A percentile compares a stretch with the other conserved stretches of the same genome.
Conservation (phyloP, 257 asterid genomes). For the Lithospermum erythrorhizon region DNA sequence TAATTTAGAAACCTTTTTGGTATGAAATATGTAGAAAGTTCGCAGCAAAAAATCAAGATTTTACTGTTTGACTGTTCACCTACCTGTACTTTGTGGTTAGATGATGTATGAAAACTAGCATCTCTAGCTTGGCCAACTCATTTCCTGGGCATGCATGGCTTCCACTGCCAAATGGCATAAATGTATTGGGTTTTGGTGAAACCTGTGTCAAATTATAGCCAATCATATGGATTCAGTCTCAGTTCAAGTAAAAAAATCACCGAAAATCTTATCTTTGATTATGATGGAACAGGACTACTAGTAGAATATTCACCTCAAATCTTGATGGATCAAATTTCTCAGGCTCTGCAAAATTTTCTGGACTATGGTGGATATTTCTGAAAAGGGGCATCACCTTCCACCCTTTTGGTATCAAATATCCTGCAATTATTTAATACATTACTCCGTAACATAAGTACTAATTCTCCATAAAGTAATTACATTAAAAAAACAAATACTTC, state of each 20-base stretch:
- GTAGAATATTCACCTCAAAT: conserved; percentile 42
- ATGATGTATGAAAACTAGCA: conserved; percentile 50
- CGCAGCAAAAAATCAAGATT: not conserved
- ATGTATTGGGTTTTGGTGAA: conserved; percentile 50
- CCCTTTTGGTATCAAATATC: conserved; percentile 56
- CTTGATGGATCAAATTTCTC: conserved; percentile 77
- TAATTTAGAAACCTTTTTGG: conserved; percentile 19
- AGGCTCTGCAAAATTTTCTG: conserved; percentile 53
- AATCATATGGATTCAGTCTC: not conserved
- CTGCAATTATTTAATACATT: conserved; percentile 12
- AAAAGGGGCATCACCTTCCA: conserved; percentile 70
- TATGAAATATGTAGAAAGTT: not conserved
- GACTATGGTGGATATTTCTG: conserved; percentile 61
- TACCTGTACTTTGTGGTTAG: conserved; percentile 62
- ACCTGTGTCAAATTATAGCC: conserved; percentile 29
- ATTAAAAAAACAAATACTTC: too few relatives aligned
- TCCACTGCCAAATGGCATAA: conserved; percentile 72
- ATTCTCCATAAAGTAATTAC: not conserved
- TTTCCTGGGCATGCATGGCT: conserved; percentile 56
- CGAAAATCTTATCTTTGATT: not conserved
- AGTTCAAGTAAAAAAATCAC: not conserved
- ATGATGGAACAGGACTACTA: too few relatives aligned
- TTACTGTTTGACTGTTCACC: not conserved
- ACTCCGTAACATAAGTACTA: not conserved
- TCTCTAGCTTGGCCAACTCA: conserved; percentile 63